phyloP scores from a whole-genome alignment of 2,329 filamentous ascomycete species.

The Bimuria novae-zelandiae region DNA sequence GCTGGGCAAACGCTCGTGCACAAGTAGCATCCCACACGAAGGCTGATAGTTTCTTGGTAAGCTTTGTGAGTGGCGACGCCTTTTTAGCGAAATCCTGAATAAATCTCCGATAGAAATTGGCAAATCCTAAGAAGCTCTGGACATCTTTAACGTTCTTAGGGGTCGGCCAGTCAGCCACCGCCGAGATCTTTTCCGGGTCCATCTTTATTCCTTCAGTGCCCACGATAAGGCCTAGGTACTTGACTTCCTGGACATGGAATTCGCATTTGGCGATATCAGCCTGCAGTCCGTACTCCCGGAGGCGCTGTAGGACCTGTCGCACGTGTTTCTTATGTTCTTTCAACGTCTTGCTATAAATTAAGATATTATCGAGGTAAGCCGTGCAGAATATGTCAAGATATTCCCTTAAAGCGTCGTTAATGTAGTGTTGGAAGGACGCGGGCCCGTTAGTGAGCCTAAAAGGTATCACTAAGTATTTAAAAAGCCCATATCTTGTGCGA shows the following conservation, averaged over 20 bases:
- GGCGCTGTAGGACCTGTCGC: no score
- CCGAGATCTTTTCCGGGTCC: background rate
- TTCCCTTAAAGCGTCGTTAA: no score
- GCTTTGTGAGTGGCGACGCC: background rate
- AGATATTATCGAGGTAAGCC: no score
- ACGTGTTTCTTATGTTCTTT: no score
- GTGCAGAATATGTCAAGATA: no score
- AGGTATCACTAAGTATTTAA: no score
- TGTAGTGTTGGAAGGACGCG: no score
- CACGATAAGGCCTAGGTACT: background rate
- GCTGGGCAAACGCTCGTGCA: background rate
- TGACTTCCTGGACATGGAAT: background rate
- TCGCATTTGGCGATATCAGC: no score
- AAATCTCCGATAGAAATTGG: background rate
- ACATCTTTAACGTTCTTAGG: background rate
- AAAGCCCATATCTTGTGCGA: no score
- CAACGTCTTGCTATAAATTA: no score
- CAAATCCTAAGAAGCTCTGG: background rate
- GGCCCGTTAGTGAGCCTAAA: no score
- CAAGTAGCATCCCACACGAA: background rate
- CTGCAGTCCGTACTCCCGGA: no score
- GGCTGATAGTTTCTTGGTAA: background rate
- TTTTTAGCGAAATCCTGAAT: background rate
- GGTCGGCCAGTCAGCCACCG: background rate
- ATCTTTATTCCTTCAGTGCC: background rate